phyloP scores from a whole-genome alignment of 345 rosid species.

The Salix suchowensis region DNA sequence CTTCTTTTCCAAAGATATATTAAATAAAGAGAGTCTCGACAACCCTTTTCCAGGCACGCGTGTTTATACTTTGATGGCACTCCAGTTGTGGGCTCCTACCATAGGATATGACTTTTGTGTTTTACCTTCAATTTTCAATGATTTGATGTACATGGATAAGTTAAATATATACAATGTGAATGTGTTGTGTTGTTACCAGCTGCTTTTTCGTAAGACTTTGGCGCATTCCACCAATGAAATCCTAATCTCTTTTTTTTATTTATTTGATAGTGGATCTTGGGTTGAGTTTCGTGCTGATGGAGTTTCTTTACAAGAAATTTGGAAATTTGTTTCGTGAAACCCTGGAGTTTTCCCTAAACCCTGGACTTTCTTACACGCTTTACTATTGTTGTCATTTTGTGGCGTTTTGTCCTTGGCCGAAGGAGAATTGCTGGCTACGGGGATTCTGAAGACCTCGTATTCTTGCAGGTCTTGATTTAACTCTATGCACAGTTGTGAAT shows the following conservation, averaged over 20 bases:
- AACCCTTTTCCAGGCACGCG: conserved; percentile 23
- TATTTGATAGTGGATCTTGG: neutral
- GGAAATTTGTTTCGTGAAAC: neutral
- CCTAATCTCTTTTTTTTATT: no score
- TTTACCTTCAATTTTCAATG: conserved; percentile 7
- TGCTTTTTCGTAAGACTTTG: neutral
- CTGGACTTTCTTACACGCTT: neutral
- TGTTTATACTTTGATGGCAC: neutral
- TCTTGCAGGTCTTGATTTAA: neutral
- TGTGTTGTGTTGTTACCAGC: neutral
- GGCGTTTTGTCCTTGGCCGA: neutral
- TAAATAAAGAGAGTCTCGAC: neutral
- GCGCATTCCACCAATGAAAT: neutral
- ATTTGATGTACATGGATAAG: conserved; percentile 28
- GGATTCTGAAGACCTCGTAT: neutral
- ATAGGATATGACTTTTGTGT: neutral
- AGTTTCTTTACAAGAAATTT: neutral
- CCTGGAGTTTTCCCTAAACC: neutral
- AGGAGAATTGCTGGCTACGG: neutral
- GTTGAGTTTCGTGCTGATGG: neutral
- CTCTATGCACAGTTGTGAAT: neutral
- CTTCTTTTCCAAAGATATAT: neutral
- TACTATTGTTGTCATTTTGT: neutral
- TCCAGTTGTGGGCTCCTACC: neutral
- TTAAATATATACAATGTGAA: neutral